Base-by-base conservation (phyloP, 73 alveolate species). In the Paramecium caudatum region DNA sequence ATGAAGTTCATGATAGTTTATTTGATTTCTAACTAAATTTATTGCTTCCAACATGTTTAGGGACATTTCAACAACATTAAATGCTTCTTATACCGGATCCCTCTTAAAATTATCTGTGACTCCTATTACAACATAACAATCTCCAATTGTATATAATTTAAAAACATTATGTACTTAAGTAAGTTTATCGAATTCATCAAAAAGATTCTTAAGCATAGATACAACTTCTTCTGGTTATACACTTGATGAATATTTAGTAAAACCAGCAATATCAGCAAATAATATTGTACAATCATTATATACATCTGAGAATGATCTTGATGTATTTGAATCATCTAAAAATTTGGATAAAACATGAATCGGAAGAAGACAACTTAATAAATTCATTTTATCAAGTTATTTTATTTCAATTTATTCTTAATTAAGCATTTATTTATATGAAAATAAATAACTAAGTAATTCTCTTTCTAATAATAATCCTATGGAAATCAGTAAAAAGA, bases 211-310 rank as follows among this genome's bases (percentile, higher is more conserved):
- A 8, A 90, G 70, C 94, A 90, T 90, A 25, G 82, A 46, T 17
- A 90, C 94, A 13, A 90, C 94, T 33, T 90, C 94, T 74, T 78
- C 88, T 23, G 94, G 94, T 36, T 80, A 12, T 3, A 62, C 84
- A 27, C 69, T 74, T 16, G 83, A 43, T 6, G 94, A 90, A 48
- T 82, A 90, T 12, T 82, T 74, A 10, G 94, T 90, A 41, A 90
- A 90, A 13, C 94, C 94, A 25, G 94, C 94, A 41, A 90, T 90
- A 90, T 90, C 94, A 5, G 94, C 94, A 90, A 80, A 90, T 70
- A 90, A 12, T 3, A 90, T 32, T 0, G 91, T 90, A n/a, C 82
- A 70, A 30, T 86, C 80, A 41, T 86, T 78, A 45, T 62, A 63
- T 12, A 48, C 50, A 30, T 86, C 93, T 17, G 93, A 86, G 46